These are phyloP conservation scores for Calycina marina DNA, from an alignment of 2,329 filamentous ascomycete genomes.

Conservation along the genomic window DNA sequence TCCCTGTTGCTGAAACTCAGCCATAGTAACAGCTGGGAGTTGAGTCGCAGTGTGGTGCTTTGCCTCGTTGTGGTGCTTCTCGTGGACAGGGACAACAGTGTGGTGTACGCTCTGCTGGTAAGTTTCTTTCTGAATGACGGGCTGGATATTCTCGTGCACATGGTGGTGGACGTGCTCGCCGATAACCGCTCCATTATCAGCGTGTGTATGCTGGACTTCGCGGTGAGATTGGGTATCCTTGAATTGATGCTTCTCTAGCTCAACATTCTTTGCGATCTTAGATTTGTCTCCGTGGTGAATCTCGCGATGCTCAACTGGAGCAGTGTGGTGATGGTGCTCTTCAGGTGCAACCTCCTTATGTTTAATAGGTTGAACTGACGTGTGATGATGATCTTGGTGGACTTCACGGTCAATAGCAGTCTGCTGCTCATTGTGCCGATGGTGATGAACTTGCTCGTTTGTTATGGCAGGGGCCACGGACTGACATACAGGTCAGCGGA, in stretches of 20 bases:
- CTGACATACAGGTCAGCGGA: slow-evolving; percentile 5
- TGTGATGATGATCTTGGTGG: slow-evolving; percentile 60
- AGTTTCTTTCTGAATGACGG: slow-evolving; percentile 54
- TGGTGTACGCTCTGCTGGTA: slow-evolving; percentile 55
- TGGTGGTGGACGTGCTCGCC: slow-evolving; percentile 51
- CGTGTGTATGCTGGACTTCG: slow-evolving; percentile 33
- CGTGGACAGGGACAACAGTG: slow-evolving; percentile 58
- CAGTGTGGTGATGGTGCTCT: slow-evolving; percentile 44
- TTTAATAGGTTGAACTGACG: slow-evolving; percentile 48
- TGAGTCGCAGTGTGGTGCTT: slow-evolving; percentile 51
- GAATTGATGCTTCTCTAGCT: slow-evolving; percentile 39
- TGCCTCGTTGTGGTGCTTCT: slow-evolving; percentile 52
- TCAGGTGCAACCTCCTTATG: slow-evolving; percentile 42
- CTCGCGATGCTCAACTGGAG: slow-evolving; percentile 42
- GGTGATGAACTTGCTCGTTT: slow-evolving; percentile 43
- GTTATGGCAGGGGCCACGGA: slow-evolving; percentile 43
- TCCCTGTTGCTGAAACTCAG: slow-evolving; percentile 43
- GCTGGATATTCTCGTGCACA: slow-evolving; percentile 38
- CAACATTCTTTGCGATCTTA: slow-evolving; percentile 31
- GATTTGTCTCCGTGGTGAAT: slow-evolving; percentile 44
- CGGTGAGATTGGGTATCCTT: slow-evolving; percentile 32
- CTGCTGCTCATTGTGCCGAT: slow-evolving; percentile 44
- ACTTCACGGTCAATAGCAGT: slow-evolving; percentile 54
- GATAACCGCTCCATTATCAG: slow-evolving; percentile 32
- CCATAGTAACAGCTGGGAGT: slow-evolving; percentile 47